phyloP scores from a whole-genome alignment of 2,329 filamentous ascomycete species.

The Amesomyces nigricolor region DNA sequence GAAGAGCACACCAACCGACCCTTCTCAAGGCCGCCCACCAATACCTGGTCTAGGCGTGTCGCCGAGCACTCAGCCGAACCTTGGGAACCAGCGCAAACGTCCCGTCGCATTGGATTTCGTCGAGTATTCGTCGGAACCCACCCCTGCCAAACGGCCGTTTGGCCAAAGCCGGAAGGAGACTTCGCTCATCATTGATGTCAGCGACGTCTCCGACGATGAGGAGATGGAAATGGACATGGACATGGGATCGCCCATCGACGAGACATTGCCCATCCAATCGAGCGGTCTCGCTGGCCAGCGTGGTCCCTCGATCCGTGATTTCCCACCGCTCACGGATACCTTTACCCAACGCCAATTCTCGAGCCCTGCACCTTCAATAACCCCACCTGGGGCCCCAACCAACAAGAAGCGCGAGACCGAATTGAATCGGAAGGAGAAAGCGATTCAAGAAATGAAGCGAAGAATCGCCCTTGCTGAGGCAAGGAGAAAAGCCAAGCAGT shows the following conservation, averaged over 20 bases:
- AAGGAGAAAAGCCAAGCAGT: conserved; percentile 41
- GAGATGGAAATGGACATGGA: conserved; percentile 67
- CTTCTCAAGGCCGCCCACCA: conserved; percentile 5
- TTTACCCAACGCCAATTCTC: conserved; percentile 35
- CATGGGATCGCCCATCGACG: conserved; percentile 50
- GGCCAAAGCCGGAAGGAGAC: conserved; percentile 53
- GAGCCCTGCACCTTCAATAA: conserved; percentile 37
- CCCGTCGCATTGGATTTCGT: conserved; percentile 65
- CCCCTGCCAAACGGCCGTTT: conserved; percentile 54
- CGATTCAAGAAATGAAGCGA: conserved; percentile 56
- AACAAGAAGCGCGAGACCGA: conserved; percentile 35
- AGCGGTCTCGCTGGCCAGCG: conserved; percentile 31
- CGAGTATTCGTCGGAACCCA: conserved; percentile 39
- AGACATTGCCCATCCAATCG: conserved; percentile 32
- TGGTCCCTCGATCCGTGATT: conserved; percentile 38
- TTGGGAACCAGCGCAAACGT: conserved; percentile 34
- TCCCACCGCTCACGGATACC: conserved; percentile 39
- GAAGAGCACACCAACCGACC: neutral
- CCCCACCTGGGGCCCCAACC: conserved; percentile 34
- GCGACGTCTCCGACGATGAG: conserved; percentile 60
- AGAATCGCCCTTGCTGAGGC: conserved; percentile 56
- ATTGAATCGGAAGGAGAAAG: conserved; percentile 47
- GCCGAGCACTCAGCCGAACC: conserved; percentile 16
- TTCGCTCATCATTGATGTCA: conserved; percentile 76
- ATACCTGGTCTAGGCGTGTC: conserved; percentile 21